phyloP scores from a whole-genome alignment of 2,329 filamentous ascomycete species.

The Sphaerulina populicola region DNA sequence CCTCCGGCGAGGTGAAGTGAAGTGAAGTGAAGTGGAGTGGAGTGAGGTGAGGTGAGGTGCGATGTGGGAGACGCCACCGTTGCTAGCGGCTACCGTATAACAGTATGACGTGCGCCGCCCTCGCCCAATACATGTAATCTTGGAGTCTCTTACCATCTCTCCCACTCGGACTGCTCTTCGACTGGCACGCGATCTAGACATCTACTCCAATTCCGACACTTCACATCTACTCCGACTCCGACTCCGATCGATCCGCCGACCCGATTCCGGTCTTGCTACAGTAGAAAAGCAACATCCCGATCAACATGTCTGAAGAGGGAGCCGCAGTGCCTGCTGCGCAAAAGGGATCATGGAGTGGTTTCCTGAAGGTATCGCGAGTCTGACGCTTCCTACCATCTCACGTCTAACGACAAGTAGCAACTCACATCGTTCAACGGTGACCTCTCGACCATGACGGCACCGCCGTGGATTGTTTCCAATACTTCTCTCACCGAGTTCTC shows the following conservation, averaged over 20 bases:
- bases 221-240: neutral
- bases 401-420: conserved; percentile 35
- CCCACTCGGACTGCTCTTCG: too few relatives aligned
- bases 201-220: neutral
- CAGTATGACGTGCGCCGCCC: too few relatives aligned
- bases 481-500: conserved; percentile 51
- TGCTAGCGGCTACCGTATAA: too few relatives aligned
- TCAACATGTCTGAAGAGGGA: conserved; percentile 33
- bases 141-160: too few relatives aligned
- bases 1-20: too few relatives aligned
- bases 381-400: neutral
- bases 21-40: too few relatives aligned
- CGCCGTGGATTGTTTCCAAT: conserved; percentile 48
- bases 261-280: neutral
- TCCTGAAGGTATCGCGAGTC: conserved; percentile 38
- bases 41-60: too few relatives aligned
- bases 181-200: too few relatives aligned
- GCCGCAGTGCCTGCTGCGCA: conserved; percentile 40
- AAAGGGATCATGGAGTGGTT: conserved; percentile 44
- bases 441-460: conserved; percentile 49
- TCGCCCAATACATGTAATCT: too few relatives aligned
- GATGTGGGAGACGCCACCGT: too few relatives aligned
- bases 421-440: conserved; percentile 50
- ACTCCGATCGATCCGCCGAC: neutral
- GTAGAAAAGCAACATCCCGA: neutral